Conservation (phyloP, 768 basidiomycete species). For the Asterophora lycoperdoides region DNA sequence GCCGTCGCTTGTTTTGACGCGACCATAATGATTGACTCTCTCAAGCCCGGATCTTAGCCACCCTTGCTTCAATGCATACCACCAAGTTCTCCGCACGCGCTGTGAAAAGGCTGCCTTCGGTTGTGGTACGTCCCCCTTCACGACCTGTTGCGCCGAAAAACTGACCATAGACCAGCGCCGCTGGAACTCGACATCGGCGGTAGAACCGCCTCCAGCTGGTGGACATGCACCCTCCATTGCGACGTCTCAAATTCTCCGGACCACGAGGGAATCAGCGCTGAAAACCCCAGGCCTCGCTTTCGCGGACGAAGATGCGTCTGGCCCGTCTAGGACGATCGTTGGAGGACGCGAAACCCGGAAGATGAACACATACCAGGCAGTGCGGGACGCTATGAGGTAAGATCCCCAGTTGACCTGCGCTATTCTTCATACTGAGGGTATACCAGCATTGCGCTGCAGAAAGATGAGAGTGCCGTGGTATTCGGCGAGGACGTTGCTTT, state of each 20-base stretch:
- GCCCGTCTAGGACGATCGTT: slow-evolving; percentile 41
- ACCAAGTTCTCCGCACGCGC: slow-evolving; percentile 27
- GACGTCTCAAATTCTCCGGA: slow-evolving; percentile 58
- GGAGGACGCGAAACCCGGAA: slow-evolving; percentile 86
- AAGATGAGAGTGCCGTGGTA: slow-evolving; percentile 83
- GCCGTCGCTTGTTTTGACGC: slow-evolving; percentile 13
- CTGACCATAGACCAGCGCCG: slow-evolving; percentile 27
- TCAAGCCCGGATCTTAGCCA: slow-evolving; percentile 41
- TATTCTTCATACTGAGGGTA: not conserved
- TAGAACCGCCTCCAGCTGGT: slow-evolving; percentile 70
- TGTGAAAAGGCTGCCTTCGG: slow-evolving; percentile 17
- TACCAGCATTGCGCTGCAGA: slow-evolving; percentile 69
- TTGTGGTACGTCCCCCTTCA: slow-evolving; percentile 15
- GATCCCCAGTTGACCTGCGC: slow-evolving; percentile 6
- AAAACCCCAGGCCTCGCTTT: slow-evolving; percentile 72
- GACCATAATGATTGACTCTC: slow-evolving; percentile 17
- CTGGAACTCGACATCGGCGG: slow-evolving; percentile 45
- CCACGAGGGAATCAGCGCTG: slow-evolving; percentile 65
- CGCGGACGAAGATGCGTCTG: slow-evolving; percentile 54
- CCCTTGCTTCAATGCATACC: slow-evolving; percentile 32
- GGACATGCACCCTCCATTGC: slow-evolving; percentile 74
- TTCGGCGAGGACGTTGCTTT: slow-evolving; percentile 93
- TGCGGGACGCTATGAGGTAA: slow-evolving; percentile 86
- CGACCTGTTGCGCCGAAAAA: not conserved
- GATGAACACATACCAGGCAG: slow-evolving; percentile 94